Percentiles rank a stretch among this genome's conserved stretches.
Conservation (phyloP, 2,329 filamentous ascomycete species). For the Alternaria conjuncta region DNA sequence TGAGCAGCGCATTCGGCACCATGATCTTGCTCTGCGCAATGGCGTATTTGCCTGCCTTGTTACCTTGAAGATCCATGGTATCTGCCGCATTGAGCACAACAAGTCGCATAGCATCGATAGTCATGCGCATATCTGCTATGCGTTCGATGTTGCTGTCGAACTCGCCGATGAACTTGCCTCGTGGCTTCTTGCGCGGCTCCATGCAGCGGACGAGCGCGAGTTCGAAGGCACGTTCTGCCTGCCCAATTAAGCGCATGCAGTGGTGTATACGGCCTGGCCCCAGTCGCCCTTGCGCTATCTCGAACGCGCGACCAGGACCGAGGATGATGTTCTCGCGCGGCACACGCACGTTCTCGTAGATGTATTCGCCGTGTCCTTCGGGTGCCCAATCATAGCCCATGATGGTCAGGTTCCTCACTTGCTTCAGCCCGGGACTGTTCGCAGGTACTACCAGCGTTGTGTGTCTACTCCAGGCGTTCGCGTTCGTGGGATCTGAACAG, state of each 20-base stretch:
- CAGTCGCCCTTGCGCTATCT: slow-evolving; percentile 52
- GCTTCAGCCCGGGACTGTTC: slow-evolving; percentile 47
- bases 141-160: slow-evolving; percentile 53
- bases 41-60: slow-evolving; percentile 50
- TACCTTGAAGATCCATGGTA: slow-evolving; percentile 51
- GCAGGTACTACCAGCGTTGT: slow-evolving; percentile 51
- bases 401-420: slow-evolving; percentile 50
- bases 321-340: slow-evolving; percentile 52
- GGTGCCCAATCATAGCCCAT: slow-evolving; percentile 54
- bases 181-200: slow-evolving; percentile 48
- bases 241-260: slow-evolving; percentile 53
- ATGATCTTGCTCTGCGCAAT: slow-evolving; percentile 54
- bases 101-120: slow-evolving; percentile 49
- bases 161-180: slow-evolving; percentile 50
- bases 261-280: slow-evolving; percentile 53
- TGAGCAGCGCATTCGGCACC: slow-evolving; percentile 49
- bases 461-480: slow-evolving; percentile 50
- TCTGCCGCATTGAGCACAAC: slow-evolving; percentile 53
- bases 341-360: slow-evolving; percentile 52
- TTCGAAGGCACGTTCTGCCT: slow-evolving; percentile 53
- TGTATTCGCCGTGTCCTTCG: slow-evolving; percentile 52
- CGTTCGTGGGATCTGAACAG: slow-evolving; percentile 50
- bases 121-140: slow-evolving; percentile 52
- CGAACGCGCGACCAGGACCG: slow-evolving; percentile 51
- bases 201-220: slow-evolving; percentile 49